Evolutionary conservation across 805 yeast genomes (phyloP).

Genomic region (Debaryomyces prosopidis): DNA sequence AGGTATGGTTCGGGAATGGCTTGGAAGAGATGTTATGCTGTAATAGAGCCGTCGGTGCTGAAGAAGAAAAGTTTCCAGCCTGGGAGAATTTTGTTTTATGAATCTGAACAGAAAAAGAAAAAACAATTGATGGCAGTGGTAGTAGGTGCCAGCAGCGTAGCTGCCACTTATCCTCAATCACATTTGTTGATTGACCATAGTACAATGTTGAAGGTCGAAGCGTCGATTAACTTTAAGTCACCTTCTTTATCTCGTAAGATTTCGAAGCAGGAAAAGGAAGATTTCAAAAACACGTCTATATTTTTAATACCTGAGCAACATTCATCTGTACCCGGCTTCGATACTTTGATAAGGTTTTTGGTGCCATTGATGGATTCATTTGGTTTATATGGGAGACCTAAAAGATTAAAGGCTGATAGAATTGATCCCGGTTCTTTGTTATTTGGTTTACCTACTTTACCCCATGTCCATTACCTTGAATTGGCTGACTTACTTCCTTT

Average conservation of each 20-base stretch:
- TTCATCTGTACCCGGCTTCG: conserved; percentile 49
- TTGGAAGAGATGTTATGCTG: conserved; percentile 93
- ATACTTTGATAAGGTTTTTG: conserved; percentile 46
- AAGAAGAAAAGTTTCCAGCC: conserved; percentile 48
- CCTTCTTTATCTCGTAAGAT: conserved; percentile 35
- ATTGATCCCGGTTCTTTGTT: conserved; percentile 40
- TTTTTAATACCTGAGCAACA: conserved; percentile 48
- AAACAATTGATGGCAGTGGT: conserved; percentile 77
- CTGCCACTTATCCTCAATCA: conserved; percentile 92
- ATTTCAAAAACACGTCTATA: conserved; percentile 41
- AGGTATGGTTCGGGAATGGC: conserved; percentile 98
- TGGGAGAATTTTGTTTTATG: conserved; percentile 80
- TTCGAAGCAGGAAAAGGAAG: conserved; percentile 29
- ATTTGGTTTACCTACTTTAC: conserved; percentile 47
- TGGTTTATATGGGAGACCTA: conserved; percentile 48
- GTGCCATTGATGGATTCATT: conserved; percentile 43
- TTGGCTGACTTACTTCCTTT: conserved; percentile 28
- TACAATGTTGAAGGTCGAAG: conserved; percentile 88
- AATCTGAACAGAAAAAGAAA: conserved; percentile 75
- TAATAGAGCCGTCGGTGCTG: conserved; percentile 67
- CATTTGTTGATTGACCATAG: conserved; percentile 79
- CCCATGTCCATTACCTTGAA: conserved; percentile 44
- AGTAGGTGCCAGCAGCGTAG: conserved; percentile 64
- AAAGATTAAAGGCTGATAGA: conserved; percentile 42
- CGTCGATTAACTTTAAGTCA: conserved; percentile 61